Evolutionary conservation across 2,329 filamentous ascomycete genomes (phyloP), one percentile per base, ranked within the genome.

Genomic region (Botryosphaeria dothidea): DNA sequence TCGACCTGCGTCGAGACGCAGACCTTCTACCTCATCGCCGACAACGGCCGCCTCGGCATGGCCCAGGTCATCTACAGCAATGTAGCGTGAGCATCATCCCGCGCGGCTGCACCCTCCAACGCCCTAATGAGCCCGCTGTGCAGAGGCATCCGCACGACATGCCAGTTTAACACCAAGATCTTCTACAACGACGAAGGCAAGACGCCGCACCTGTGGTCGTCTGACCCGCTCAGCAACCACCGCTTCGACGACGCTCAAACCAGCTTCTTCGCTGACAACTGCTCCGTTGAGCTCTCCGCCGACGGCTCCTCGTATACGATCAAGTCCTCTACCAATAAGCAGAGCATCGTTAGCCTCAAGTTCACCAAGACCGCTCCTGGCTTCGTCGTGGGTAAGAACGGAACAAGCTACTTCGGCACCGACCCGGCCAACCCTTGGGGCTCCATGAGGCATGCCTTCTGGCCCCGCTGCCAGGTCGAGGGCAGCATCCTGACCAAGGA

Each of bases 61-160:
- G 88, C 87, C 67, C 95, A 99, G 84, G 86, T 98, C 80, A 97
- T 99, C 78, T 97, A 98, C 84, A 98, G 92, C 83, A 97, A 97
- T 80, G 91, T 99, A 77, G 90, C 88, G 93, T 97, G 71, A 71
- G 88, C 80, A 90, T 31, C 62, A 43, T 25, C 61, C 56, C 43
- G 56, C 41, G 19, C 52, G n/a, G 23, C 41, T 46, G 56, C 41
- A 6, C 11, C 27, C 15, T 21, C 17, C n/a, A 45, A 13, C 27
- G 25, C 27, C 38, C 56, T 60, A 46, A 60, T n/a, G n/a, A 46
- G 66, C 57, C 66, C 48, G 68, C 68, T 62, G 36, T 67, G 69
- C 75, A 97, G 93, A 71, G 93, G 94, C 77, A 87, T 99, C 69
- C 90, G 91, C 72, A 93, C 90, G 48, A 99, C 94, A 27, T 89